Evolutionary conservation across 805 yeast species (phyloP).

Genomic region (Millerozyma acaciae): DNA sequence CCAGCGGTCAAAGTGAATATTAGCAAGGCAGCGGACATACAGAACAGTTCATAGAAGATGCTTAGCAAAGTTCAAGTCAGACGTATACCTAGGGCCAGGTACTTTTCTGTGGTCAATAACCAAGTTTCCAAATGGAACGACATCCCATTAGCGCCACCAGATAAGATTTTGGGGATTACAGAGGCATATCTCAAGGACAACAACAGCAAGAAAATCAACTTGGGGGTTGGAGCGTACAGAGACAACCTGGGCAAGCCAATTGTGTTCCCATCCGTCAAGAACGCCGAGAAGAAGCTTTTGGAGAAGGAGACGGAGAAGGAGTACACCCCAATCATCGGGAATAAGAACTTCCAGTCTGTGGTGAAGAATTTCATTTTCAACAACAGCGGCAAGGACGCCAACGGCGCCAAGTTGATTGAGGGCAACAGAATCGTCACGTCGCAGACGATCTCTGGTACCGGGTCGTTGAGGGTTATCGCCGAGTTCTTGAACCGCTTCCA

Average conservation of each 20-base stretch:
- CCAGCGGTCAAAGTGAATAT: neutral
- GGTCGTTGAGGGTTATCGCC: constrained; percentile 82
- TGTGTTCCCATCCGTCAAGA: constrained; percentile 71
- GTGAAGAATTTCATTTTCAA: constrained; percentile 73
- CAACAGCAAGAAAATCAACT: constrained; percentile 53
- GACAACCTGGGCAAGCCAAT: constrained; percentile 85
- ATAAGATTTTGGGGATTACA: constrained; percentile 77
- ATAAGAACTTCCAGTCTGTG: constrained; percentile 57
- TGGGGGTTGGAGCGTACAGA: constrained; percentile 93
- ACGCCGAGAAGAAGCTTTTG: constrained; percentile 55
- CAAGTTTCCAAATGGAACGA: constrained; percentile 24
- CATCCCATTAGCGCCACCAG: constrained; percentile 65
- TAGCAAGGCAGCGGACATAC: neutral
- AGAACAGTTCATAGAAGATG: constrained; percentile 5
- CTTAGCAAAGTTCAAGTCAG: constrained; percentile 7
- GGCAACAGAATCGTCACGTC: constrained; percentile 71
- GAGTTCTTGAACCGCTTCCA: constrained; percentile 68
- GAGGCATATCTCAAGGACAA: constrained; percentile 68
- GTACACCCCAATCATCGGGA: constrained; percentile 83
- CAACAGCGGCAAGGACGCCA: constrained; percentile 47
- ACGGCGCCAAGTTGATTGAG: constrained; percentile 52
- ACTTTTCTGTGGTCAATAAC: constrained; percentile 9
- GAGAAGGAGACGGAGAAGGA: constrained; percentile 65
- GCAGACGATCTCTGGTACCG: constrained; percentile 94
- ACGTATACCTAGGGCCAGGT: constrained; percentile 6